Conservation (phyloP, 2,329 filamentous ascomycete genomes). For the Elsinoe batatas region DNA sequence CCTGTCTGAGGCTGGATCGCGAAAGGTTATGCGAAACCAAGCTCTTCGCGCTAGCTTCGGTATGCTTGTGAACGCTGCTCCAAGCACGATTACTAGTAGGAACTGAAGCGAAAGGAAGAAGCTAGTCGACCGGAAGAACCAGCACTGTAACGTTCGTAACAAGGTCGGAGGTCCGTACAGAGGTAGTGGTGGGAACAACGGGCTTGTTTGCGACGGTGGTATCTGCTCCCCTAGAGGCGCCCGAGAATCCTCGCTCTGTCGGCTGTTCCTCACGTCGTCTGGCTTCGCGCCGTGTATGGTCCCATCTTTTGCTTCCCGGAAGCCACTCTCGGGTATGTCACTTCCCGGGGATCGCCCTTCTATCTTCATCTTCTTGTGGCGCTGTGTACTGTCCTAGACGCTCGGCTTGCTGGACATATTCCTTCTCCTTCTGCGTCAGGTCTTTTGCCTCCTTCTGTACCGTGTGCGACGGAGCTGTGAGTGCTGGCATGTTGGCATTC, state of each 20-base stretch:
- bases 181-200: slow-evolving; percentile 75
- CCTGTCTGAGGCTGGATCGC: slow-evolving; percentile 50
- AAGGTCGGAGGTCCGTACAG: slow-evolving; percentile 66
- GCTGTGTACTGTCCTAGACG: slow-evolving; percentile 34
- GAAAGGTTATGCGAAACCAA: slow-evolving; percentile 47
- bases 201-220: slow-evolving; percentile 62
- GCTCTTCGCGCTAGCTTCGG: slow-evolving; percentile 41
- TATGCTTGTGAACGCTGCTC: slow-evolving; percentile 60
- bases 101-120: slow-evolving; percentile 71
- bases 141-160: slow-evolving; percentile 55
- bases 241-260: slow-evolving; percentile 36
- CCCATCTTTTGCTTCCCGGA: slow-evolving; percentile 35
- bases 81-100: slow-evolving; percentile 63
- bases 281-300: slow-evolving; percentile 29
- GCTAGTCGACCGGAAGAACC: slow-evolving; percentile 55
- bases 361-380: slow-evolving; percentile 34
- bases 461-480: slow-evolving; percentile 8
- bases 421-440: slow-evolving; percentile 32
- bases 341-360: slow-evolving; percentile 28
- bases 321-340: slow-evolving; percentile 23
- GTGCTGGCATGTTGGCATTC: neutral
- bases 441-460: slow-evolving; percentile 24
- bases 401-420: slow-evolving; percentile 52
- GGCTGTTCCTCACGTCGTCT: slow-evolving; percentile 29
- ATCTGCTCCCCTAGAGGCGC: slow-evolving; percentile 34